Evolutionary conservation across 768 basidiomycete genomes (phyloP).

Genomic region (Dendrothele bispora): DNA sequence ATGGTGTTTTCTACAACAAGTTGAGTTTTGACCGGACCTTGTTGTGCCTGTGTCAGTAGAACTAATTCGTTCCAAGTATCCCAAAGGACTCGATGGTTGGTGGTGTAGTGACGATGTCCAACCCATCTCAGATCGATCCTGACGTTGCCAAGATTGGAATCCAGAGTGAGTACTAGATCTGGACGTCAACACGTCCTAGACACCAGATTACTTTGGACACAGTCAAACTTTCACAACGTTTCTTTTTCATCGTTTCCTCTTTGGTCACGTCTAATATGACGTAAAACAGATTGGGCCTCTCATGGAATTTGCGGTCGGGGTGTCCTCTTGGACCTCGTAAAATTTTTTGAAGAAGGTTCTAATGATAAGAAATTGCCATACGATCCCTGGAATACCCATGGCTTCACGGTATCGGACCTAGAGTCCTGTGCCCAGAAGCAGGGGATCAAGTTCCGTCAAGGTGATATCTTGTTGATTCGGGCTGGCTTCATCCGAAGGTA

Average conservation of each 20-base stretch:
- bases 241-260: constrained; percentile 1
- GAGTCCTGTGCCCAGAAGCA: constrained; percentile 58
- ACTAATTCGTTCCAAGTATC: constrained; percentile 31
- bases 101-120: constrained; percentile 47
- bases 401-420: constrained; percentile 53
- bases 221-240: too few relatives aligned
- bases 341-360: constrained; percentile 40
- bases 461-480: constrained; percentile 61
- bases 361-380: constrained; percentile 44
- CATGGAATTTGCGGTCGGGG: constrained; percentile 73
- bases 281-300: constrained; percentile 58
- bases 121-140: constrained; percentile 49
- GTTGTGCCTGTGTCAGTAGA: neutral
- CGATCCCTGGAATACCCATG: constrained; percentile 61
- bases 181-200: too few relatives aligned
- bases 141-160: constrained; percentile 55
- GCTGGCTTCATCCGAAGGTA: constrained; percentile 66
- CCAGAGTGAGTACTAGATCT: constrained; percentile 51
- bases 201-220: too few relatives aligned
- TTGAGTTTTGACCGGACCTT: constrained; percentile 19
- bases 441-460: constrained; percentile 56
- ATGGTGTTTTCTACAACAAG: constrained; percentile 67
- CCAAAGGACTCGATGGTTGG: constrained; percentile 39
- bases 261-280: neutral
- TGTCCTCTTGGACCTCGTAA: constrained; percentile 63